A percentile compares a stretch with the other conserved stretches of the same genome.
Evolutionary conservation across 441 rosid species (phyloP).

Genomic region (Populus tomentosa): DNA sequence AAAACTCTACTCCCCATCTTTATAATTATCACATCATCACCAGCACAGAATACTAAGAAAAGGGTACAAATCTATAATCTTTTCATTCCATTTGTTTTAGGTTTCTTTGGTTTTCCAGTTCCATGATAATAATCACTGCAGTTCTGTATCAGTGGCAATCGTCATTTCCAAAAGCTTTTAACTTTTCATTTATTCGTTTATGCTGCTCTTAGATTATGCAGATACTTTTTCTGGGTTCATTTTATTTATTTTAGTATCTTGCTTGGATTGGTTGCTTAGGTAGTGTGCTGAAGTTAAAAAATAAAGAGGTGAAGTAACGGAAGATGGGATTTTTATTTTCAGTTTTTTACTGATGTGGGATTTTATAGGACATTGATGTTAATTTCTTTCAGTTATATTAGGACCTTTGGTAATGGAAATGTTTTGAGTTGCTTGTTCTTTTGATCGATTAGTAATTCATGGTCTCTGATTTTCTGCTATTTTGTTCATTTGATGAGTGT

Average conservation of each 20-base stretch:
- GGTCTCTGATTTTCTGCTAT: not conserved
- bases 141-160: not conserved
- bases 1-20: slow-evolving; percentile 2
- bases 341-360: not conserved
- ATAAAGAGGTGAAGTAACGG: not conserved
- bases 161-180: not conserved
- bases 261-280: not conserved
- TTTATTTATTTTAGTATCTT: not conserved
- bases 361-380: not conserved
- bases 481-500: not conserved
- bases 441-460: not conserved
- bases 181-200: not conserved
- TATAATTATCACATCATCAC: not conserved
- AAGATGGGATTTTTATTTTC: not conserved
- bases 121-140: not conserved
- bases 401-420: not conserved
- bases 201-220: not conserved
- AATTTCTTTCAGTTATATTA: not conserved
- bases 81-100: not conserved
- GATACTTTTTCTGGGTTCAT: not conserved
- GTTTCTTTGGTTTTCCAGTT: not conserved
- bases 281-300: not conserved
- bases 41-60: not conserved
- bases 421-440: not conserved
- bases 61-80: not conserved